Evolutionary conservation across 108 stramenopile genomes (phyloP), one percentile per base, ranked within the genome.

Genomic region (Fistulifera pelliculosa): DNA sequence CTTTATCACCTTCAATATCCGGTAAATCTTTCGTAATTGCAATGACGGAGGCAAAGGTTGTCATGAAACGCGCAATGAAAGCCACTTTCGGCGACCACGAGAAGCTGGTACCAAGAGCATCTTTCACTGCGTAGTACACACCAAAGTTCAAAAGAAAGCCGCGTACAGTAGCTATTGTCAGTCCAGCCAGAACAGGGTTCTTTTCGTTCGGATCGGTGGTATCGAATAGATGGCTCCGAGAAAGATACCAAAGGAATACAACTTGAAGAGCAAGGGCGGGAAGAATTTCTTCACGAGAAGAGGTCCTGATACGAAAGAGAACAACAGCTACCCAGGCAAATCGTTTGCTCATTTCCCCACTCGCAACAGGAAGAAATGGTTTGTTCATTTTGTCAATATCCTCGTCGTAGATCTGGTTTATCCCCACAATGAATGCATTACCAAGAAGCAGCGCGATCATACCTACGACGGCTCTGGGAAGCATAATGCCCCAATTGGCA

Each of bases 101-200:
- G 68, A 97, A 97, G 0, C 91, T 38, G 22, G 84, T 68, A 2
- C 87, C 89, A 49, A 97, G 74, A 5, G 96, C 96, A 74, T 97
- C 93, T 45, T 85, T 84, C 42, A 94, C 93, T 13, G 96, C 96
- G 65, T 94, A 95, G 63, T 95, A 97, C 12, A 97, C 88, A 24
- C 96, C 96, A 64, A 97, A 97, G 60, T 97, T 97, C 41, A 97
- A 70, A 10, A 95, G 64, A 69, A 97, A 97, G 39, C 96, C 96
- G 47, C 96, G 84, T 4, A 95, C 94, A 16, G 83, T 86, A 5
- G 96, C 94, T 53, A 97, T 97, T 18, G 88, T 94, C 0, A 87
- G 61, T n/a, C 93, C 96, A 14, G 96, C 96, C 35, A 77, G 53
- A 13, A 95, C 27, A 8, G 96, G 91, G 57, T 90, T 87, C 47